phyloP scores from a whole-genome alignment of 495 filamentous ascomycete species.

The Xylaria acuta region DNA sequence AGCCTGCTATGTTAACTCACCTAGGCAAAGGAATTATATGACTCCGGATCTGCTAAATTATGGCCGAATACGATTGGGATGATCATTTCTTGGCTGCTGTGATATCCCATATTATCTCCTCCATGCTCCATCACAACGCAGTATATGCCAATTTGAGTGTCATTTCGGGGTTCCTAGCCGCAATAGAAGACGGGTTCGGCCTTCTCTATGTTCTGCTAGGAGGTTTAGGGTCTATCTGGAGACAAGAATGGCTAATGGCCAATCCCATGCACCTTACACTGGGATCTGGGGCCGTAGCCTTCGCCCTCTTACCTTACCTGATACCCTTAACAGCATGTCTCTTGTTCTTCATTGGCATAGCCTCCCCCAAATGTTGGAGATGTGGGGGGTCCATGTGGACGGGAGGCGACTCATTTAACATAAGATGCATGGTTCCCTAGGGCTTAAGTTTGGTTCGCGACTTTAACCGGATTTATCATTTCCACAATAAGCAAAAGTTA shows the following conservation, averaged over 20 bases:
- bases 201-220: not conserved
- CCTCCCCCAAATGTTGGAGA: constrained; percentile 20
- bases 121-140: not conserved
- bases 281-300: not conserved
- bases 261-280: not conserved
- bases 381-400: constrained; percentile 8
- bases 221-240: not conserved
- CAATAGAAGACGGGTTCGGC: not conserved
- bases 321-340: constrained; percentile 5
- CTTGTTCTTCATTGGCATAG: not conserved
- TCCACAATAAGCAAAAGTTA: constrained; percentile 22
- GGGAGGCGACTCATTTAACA: not conserved
- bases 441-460: constrained; percentile 8
- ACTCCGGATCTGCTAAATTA: constrained; percentile 19
- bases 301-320: constrained; percentile 8
- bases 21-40: constrained; percentile 2
- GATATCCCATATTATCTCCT: not conserved
- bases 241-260: not conserved
- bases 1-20: not conserved
- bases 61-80: not conserved
- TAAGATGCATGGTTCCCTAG: constrained; percentile 3
- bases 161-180: constrained; percentile 4
- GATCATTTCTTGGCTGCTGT: constrained; percentile 20
- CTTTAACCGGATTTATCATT: constrained; percentile 25
- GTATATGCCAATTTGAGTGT: constrained; percentile 1